A percentile compares a stretch with the other conserved stretches of the same genome.
Evolutionary conservation across 106 monocot genomes (phyloP).

Genomic region (Ottelia alismoides): DNA sequence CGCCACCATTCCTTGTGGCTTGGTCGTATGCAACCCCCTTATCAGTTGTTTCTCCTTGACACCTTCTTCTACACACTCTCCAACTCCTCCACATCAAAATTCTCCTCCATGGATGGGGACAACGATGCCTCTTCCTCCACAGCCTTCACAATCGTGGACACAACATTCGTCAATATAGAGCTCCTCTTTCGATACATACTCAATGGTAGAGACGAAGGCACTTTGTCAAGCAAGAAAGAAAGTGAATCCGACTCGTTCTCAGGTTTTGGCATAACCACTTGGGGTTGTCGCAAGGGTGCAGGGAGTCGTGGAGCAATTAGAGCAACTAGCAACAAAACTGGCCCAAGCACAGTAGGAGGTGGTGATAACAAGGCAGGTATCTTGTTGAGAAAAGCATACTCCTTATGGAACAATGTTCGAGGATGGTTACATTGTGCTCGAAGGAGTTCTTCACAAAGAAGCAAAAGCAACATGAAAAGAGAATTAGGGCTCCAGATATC

Average conservation of each 20-base stretch:
- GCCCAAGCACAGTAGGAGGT: not conserved
- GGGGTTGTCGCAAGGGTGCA: not conserved
- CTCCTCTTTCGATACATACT: constrained; percentile 37
- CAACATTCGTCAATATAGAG: constrained; percentile 22
- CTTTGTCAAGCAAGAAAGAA: constrained; percentile 10
- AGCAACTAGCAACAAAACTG: not conserved
- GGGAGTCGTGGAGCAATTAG: not conserved
- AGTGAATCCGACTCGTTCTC: constrained; percentile 17
- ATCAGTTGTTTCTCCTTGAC: constrained; percentile 8
- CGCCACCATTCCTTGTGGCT: constrained; percentile 6
- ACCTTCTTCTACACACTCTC: constrained; percentile 3
- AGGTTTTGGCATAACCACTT: too few species aligned
- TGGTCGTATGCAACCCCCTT: constrained; percentile 37
- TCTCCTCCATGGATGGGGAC: constrained; percentile 13
- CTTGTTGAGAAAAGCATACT: constrained; percentile 3
- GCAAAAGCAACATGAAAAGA: too few species aligned
- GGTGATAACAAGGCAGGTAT: too few species aligned
- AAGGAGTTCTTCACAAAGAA: constrained; percentile 50
- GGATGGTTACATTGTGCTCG: constrained; percentile 37
- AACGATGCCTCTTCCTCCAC: not conserved
- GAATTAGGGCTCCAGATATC: too few species aligned
- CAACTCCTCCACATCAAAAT: constrained; percentile 2
- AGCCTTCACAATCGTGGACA: not conserved
- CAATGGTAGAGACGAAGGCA: constrained; percentile 6
- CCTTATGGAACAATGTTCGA: constrained; percentile 29